Evolutionary conservation across 257 asterid species (phyloP), one percentile per base, ranked within the genome.

Genomic region (Galeopsis tetrahit): DNA sequence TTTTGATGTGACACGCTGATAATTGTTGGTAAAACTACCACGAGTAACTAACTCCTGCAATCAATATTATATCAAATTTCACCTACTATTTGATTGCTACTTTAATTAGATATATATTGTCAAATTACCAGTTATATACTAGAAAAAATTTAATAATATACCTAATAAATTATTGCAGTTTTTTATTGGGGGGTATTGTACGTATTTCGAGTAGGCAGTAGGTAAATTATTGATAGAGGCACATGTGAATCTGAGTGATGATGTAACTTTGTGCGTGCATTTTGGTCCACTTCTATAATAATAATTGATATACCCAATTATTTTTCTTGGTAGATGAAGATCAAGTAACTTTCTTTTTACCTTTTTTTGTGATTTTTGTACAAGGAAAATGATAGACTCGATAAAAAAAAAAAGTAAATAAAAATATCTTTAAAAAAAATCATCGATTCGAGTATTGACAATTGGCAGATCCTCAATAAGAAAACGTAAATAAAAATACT

Each of bases 191-290:
- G 63, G 66, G 73, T 5, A 8, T 63, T 66, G 61, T 63, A 65
- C 61, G 31, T 73, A 64, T 36, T 69, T n/a, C 61, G 64, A 67
- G 44, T 74, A 63, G 72, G 79, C 71, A 71, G 66, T 74, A 63
- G 72, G 81, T 79, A 79, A 75, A 75, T 78, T 34, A 79, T 82
- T 63, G 82, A 76, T 51, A 31, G 58, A 65, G 15, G 13, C 70
- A 71, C 80, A 79, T 82, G 84, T 73, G 82, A 79, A 65, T 69
- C 78, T 73, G 79, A 75, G 72, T 42, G 43, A 78, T 74, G 67
- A 81, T 81, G 17, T 28, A 75, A 64, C 51, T 44, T 63, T 81
- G 80, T 71, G 80, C 72, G 78, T 81, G 80, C 81, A 81, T 71
- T 46, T 35, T 78, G 82, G 83, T 75, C 80, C 83, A 73, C 80